Evolutionary conservation across 345 rosid genomes (phyloP).

Genomic region (Salix udensis): DNA sequence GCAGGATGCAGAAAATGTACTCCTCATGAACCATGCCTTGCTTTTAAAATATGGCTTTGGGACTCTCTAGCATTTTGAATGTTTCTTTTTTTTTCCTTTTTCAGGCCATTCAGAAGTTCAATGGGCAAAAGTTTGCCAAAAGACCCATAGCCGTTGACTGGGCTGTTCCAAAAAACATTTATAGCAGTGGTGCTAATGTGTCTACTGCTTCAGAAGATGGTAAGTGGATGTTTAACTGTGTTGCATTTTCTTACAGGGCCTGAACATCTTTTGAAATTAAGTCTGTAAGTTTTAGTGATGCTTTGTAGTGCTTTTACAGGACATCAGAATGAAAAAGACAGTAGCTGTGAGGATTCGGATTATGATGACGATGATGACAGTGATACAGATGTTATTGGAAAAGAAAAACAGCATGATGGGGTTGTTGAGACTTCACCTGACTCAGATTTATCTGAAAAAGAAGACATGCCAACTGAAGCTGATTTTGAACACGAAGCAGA

Average conservation of each 20-base stretch:
- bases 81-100: conserved; percentile 18
- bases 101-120: conserved; percentile 91
- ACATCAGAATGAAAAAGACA: conserved; percentile 37
- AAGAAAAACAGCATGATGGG: conserved; percentile 23
- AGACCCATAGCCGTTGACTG: conserved; percentile 92
- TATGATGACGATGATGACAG: conserved; percentile 36
- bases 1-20: conserved; percentile 81
- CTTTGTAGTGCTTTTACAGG: conserved; percentile 36
- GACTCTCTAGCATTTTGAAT: background rate
- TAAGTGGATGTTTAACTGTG: conserved; percentile 24
- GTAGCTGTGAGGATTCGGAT: conserved; percentile 56
- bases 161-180: conserved; percentile 91
- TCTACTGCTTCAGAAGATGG: conserved; percentile 54
- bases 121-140: conserved; percentile 62
- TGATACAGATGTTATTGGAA: background rate
- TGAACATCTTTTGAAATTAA: background rate
- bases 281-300: conserved; percentile 3
- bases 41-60: background rate
- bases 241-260: background rate
- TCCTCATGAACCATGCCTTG: conserved; percentile 20
- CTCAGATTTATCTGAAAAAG: conserved; percentile 27
- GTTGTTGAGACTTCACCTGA: conserved; percentile 21
- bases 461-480: conserved; percentile 31
- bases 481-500: conserved; percentile 79
- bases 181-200: conserved; percentile 41